Evolutionary conservation across 441 rosid species (phyloP).

Genomic region (California macrophylla): DNA sequence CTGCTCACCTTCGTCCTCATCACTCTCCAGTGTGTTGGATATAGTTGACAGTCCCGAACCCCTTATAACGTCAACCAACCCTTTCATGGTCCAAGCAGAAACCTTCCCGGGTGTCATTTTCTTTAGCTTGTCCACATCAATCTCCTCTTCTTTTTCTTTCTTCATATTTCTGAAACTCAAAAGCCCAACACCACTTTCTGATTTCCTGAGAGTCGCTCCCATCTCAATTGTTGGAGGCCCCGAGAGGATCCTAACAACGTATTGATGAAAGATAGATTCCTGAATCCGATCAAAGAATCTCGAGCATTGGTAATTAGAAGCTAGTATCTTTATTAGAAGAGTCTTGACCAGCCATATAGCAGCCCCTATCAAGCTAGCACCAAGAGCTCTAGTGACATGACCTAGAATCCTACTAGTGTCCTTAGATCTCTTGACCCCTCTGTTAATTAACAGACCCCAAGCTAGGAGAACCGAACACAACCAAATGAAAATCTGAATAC

Average conservation of each 20-base stretch:
- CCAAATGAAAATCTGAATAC: slow-evolving; percentile 45
- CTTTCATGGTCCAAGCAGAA: slow-evolving; percentile 84
- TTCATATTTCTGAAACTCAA: slow-evolving; percentile 43
- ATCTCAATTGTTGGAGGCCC: slow-evolving; percentile 56
- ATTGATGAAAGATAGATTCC: slow-evolving; percentile 77
- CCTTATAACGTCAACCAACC: slow-evolving; percentile 64
- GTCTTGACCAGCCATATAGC: slow-evolving; percentile 61
- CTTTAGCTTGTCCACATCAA: slow-evolving; percentile 68
- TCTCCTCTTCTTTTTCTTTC: slow-evolving; percentile 41
- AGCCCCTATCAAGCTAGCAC: slow-evolving; percentile 48
- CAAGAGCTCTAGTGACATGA: slow-evolving; percentile 52
- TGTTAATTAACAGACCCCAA: slow-evolving; percentile 50
- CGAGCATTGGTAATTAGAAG: slow-evolving; percentile 66
- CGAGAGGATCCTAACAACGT: slow-evolving; percentile 59
- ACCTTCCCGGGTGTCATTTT: slow-evolving; percentile 71
- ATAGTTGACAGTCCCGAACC: slow-evolving; percentile 62
- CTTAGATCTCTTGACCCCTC: slow-evolving; percentile 30
- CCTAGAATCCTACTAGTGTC: slow-evolving; percentile 37
- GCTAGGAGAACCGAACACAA: slow-evolving; percentile 46
- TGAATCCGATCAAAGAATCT: slow-evolving; percentile 80
- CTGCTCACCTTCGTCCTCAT: slow-evolving; percentile 24
- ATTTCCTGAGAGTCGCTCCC: slow-evolving; percentile 35
- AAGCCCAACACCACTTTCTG: slow-evolving; percentile 30
- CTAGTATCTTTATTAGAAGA: slow-evolving; percentile 55
- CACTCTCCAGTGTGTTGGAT: slow-evolving; percentile 46